Evolutionary conservation across 148 eudicot species (phyloP).

Genomic region (Camellia sinensis): DNA sequence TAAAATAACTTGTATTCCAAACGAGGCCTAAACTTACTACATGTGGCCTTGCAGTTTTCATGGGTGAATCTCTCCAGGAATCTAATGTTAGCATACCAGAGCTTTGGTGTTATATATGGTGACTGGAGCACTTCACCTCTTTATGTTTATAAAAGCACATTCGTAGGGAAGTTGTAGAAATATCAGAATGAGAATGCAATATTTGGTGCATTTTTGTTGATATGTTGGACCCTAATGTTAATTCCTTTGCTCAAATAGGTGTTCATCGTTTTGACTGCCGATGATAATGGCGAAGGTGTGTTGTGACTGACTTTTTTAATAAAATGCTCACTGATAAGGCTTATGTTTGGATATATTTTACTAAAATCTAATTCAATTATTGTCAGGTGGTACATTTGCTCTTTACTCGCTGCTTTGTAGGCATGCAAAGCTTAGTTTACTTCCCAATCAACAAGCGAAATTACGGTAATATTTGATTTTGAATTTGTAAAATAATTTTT

Average conservation of each 20-base stretch:
- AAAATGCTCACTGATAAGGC: neutral
- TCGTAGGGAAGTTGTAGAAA: constrained; percentile 48
- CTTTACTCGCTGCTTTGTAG: constrained; percentile 94
- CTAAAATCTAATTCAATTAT: constrained; percentile 7
- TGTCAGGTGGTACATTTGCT: constrained; percentile 91
- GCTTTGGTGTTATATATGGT: constrained; percentile 91
- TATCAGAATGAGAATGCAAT: constrained; percentile 62
- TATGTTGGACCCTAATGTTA: constrained; percentile 85
- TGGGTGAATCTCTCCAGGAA: constrained; percentile 50
- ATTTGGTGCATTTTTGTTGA: constrained; percentile 83
- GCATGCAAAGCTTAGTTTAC: constrained; percentile 86
- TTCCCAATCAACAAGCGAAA: constrained; percentile 98
- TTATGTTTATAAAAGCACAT: constrained; percentile 75
- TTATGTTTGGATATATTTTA: neutral
- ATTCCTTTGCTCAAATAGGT: constrained; percentile 92
- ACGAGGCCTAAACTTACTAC: constrained; percentile 15
- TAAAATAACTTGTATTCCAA: too few relatives aligned
- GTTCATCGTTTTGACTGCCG: constrained; percentile 68
- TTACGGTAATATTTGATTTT: too few relatives aligned
- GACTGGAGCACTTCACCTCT: constrained; percentile 97
- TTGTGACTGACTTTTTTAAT: neutral
- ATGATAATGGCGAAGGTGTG: constrained; percentile 98
- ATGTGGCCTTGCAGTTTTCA: constrained; percentile 53
- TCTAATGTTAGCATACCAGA: constrained; percentile 86
- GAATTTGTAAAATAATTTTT: too few relatives aligned